Evolutionary conservation across 73 alveolate species (phyloP), one percentile per base, ranked within the genome.

Genomic region (Durusdinium trenchii): DNA sequence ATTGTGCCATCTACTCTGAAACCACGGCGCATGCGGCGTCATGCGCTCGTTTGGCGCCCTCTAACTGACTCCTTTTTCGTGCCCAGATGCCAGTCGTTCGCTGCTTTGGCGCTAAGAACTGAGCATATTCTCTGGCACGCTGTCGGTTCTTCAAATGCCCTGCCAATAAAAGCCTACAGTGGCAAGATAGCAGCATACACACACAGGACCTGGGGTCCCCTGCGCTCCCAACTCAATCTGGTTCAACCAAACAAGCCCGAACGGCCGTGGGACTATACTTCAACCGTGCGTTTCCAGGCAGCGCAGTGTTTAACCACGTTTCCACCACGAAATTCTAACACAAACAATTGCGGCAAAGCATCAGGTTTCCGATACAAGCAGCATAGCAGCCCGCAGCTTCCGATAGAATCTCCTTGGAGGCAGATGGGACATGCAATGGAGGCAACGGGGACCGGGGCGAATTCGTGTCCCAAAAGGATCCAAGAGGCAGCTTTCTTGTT

Each of bases 311-410:
- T 57, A 16, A 26, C 32, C 83, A 30, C 12, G 48, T 28, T 30
- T 30, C 28, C 0, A 18, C 40, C 28, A 7, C 26, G 84, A n/a
- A 28, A 35, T 26, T 42, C 3, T 9, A 23, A 30, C 3, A 16
- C 46, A 42, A 78, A 32, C 0, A 28, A 26, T 32, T 90, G 96
- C 92, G 18, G 86, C 75, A 43, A 45, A 75, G 86, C 16, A 6
- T 50, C 96, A 90, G 75, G 50, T 67, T 73, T 6, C 43, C 79
- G 50, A 45, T 48, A 73, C 86, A 62, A 52, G 38, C 43, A 45
- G 43, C 86, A 67, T 64, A 52, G 86, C 96, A 90, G 10, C 83
- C 96, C 50, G 96, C 30, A n/a, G 96, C 96, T n/a, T 57, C 48
- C 32, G 96, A 64, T 23, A 90, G 52, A 38, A 90, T 90, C 16